Conservation (phyloP, 768 basidiomycete genomes). For the Mycena rosella region DNA sequence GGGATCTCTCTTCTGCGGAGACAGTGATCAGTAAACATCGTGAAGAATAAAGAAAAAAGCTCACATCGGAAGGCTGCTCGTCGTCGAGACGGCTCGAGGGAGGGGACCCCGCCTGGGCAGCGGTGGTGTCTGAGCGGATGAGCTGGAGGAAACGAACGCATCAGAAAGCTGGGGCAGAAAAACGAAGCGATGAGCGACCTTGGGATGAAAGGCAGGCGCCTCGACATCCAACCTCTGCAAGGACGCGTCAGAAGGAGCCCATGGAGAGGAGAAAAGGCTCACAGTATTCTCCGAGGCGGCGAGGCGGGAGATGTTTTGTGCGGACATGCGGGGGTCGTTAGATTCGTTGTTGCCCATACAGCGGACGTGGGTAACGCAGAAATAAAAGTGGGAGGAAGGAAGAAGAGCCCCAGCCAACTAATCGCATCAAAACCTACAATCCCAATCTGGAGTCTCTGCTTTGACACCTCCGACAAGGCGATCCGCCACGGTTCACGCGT, state of each 20-base stretch:
- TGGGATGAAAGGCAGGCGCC: constrained; percentile 31
- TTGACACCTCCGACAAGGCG: constrained; percentile 14
- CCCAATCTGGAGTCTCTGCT: neutral
- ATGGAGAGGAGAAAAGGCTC: neutral
- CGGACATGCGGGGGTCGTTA: constrained; percentile 20
- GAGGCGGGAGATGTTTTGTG: constrained; percentile 2
- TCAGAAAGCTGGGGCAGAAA: neutral
- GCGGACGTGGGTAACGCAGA: constrained; percentile 10
- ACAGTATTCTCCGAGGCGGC: neutral
- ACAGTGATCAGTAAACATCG: neutral
- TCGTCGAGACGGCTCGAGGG: constrained; percentile 18
- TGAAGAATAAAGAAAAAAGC: neutral
- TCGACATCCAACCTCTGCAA: constrained; percentile 22
- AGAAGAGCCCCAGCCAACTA: neutral
- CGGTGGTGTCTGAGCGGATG: constrained; percentile 34
- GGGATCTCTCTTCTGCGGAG: constrained; percentile 3
- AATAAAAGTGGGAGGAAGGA: neutral
- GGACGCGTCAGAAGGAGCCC: constrained; percentile 11
- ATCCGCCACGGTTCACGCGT: constrained; percentile 4
- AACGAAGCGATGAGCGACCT: neutral
- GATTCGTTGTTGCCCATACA: constrained; percentile 34
- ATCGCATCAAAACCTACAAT: constrained; percentile 2
- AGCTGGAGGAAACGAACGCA: constrained; percentile 20
- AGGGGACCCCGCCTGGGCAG: constrained; percentile 34
- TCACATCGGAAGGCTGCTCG: neutral